Conservation (phyloP, 208 protist genomes). For the Balamuthia mandrillaris region DNA sequence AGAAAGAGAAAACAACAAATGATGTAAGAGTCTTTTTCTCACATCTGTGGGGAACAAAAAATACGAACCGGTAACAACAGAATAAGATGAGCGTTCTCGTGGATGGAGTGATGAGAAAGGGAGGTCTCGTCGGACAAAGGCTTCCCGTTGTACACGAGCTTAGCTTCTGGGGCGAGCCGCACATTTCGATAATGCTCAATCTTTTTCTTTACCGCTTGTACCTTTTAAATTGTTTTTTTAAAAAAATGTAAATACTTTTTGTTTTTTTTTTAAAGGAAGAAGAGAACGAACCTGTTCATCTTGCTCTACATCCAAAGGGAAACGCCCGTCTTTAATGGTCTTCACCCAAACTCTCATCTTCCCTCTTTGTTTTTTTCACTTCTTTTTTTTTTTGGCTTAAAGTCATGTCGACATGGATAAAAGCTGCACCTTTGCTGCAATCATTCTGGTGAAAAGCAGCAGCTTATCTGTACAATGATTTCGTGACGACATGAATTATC, state of each 20-base stretch:
- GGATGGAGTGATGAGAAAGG: not conserved
- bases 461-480: no score
- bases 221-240: not conserved
- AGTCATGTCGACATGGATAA: no score
- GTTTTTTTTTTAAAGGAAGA: not conserved
- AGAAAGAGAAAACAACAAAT: not conserved
- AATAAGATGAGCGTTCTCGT: slow-evolving; percentile 4
- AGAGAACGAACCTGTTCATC: not conserved
- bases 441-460: no score
- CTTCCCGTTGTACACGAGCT: not conserved
- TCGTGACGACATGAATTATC: no score
- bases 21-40: not conserved
- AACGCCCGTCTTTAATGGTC: not conserved
- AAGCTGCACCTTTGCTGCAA: no score
- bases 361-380: no score
- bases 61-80: not conserved
- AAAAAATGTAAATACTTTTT: not conserved
- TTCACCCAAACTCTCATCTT: slow-evolving; percentile 16
- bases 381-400: no score
- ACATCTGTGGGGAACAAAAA: no score
- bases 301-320: not conserved
- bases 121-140: not conserved
- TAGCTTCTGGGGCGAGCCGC: not conserved
- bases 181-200: not conserved
- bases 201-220: not conserved